phyloP scores from a whole-genome alignment of 257 asterid genomes.

The Verbena officinalis region DNA sequence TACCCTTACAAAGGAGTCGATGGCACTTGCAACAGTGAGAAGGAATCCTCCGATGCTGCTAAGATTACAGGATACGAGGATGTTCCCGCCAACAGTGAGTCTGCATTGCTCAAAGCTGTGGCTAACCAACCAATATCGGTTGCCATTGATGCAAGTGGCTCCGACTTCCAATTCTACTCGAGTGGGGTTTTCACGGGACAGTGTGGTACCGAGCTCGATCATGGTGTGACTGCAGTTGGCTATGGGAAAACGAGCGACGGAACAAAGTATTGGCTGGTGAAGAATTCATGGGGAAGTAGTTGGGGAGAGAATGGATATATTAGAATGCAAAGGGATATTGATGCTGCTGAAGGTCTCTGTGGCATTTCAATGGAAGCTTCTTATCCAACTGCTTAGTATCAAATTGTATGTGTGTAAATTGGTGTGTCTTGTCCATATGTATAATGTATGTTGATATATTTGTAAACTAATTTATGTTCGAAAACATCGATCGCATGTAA shows the following conservation, averaged over 20 bases:
- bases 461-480: constrained; percentile 10
- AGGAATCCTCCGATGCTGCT: constrained; percentile 29
- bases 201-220: constrained; percentile 44
- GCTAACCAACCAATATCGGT: constrained; percentile 38
- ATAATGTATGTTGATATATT: not conserved
- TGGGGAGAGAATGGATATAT: constrained; percentile 50
- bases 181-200: constrained; percentile 43
- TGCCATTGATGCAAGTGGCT: constrained; percentile 39
- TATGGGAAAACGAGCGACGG: constrained; percentile 34
- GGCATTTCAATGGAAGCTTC: constrained; percentile 45
- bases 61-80: constrained; percentile 37
- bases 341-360: constrained; percentile 34
- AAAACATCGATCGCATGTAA: constrained; percentile 14
- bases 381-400: constrained; percentile 34
- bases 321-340: constrained; percentile 40
- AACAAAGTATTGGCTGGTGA: constrained; percentile 42
- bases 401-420: not conserved
- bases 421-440: not conserved
- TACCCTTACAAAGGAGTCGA: constrained; percentile 36
- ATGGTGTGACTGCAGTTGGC: constrained; percentile 47
- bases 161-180: constrained; percentile 39
- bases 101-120: constrained; percentile 34
- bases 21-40: constrained; percentile 32
- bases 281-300: constrained; percentile 46
- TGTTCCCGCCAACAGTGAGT: constrained; percentile 39